A percentile compares a stretch with the other conserved stretches of the same genome.
Evolutionary conservation across 345 rosid genomes (phyloP).

Genomic region (Citrus trifoliata): DNA sequence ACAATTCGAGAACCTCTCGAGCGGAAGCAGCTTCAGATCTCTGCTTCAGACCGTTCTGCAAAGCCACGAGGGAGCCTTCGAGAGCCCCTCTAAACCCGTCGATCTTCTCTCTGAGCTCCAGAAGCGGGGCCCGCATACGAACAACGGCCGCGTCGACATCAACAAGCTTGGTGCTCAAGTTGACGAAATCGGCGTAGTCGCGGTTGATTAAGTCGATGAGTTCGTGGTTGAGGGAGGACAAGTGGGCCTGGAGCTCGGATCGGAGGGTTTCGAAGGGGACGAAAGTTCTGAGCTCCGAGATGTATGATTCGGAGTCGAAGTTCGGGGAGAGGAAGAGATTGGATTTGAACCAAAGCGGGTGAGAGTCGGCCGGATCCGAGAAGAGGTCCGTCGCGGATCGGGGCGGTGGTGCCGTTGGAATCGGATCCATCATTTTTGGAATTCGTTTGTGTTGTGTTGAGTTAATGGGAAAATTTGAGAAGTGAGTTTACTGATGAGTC

Average conservation of each 20-base stretch:
- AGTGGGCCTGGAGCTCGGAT: slow-evolving; percentile 81
- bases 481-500: neutral
- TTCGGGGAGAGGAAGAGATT: slow-evolving; percentile 70
- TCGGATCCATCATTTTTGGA: slow-evolving; percentile 48
- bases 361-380: slow-evolving; percentile 84
- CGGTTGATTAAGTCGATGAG: slow-evolving; percentile 97
- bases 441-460: neutral
- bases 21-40: slow-evolving; percentile 93
- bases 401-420: slow-evolving; percentile 49
- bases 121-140: slow-evolving; percentile 94
- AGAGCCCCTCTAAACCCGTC: slow-evolving; percentile 71
- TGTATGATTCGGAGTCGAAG: slow-evolving; percentile 89
- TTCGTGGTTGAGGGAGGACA: slow-evolving; percentile 89
- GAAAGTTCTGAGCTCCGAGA: slow-evolving; percentile 91
- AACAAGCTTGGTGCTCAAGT: slow-evolving; percentile 91
- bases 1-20: slow-evolving; percentile 76
- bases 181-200: slow-evolving; percentile 95
- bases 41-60: slow-evolving; percentile 79
- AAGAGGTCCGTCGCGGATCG: slow-evolving; percentile 86
- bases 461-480: neutral
- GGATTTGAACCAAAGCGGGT: slow-evolving; percentile 96
- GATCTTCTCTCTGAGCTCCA: slow-evolving; percentile 90
- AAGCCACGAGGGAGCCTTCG: slow-evolving; percentile 60
- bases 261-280: slow-evolving; percentile 96
- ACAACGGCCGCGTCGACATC: slow-evolving; percentile 88